Conservation (phyloP, 495 filamentous ascomycete genomes). For the Lindgomyces ingoldianus region DNA sequence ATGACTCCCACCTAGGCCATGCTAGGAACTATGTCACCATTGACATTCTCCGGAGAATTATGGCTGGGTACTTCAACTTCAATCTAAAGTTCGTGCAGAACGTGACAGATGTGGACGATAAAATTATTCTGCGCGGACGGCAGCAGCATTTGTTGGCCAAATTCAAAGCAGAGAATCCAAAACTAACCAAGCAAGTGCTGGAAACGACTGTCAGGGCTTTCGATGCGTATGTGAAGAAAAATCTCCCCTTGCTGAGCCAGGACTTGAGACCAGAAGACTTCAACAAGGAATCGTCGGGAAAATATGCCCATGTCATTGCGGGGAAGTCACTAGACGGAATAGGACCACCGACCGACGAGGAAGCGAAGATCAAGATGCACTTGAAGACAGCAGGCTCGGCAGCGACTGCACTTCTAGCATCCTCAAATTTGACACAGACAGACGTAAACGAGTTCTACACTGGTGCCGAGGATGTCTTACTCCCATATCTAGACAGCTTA, state of each 20-base stretch:
- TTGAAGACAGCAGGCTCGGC: conserved; percentile 65
- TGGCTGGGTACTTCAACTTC: conserved; percentile 83
- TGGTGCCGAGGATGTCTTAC: conserved; percentile 65
- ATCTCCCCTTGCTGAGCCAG: conserved; percentile 62
- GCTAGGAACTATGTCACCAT: conserved; percentile 92
- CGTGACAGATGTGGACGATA: conserved; percentile 77
- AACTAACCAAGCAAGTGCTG: conserved; percentile 51
- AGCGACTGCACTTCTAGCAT: conserved; percentile 34
- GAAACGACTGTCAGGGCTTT: conserved; percentile 68
- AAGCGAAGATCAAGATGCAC: conserved; percentile 92
- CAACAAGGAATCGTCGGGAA: conserved; percentile 55
- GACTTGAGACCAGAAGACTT: conserved; percentile 56
- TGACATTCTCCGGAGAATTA: conserved; percentile 86
- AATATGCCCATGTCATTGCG: conserved; percentile 54
- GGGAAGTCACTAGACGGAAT: conserved; percentile 58
- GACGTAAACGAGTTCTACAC: conserved; percentile 56
- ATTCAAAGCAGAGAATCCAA: conserved; percentile 52
- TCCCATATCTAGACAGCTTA: conserved; percentile 80
- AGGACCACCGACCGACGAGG: conserved; percentile 65
- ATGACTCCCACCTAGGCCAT: conserved; percentile 83
- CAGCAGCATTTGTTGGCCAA: conserved; percentile 70
- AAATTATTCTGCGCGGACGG: conserved; percentile 83
- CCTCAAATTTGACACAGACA: conserved; percentile 20
- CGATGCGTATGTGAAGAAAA: conserved; percentile 70
- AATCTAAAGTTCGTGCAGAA: conserved; percentile 94